Conservation (phyloP, 225 moss, liverwort and hornwort genomes). For the Rhytidiadelphus loreus region DNA sequence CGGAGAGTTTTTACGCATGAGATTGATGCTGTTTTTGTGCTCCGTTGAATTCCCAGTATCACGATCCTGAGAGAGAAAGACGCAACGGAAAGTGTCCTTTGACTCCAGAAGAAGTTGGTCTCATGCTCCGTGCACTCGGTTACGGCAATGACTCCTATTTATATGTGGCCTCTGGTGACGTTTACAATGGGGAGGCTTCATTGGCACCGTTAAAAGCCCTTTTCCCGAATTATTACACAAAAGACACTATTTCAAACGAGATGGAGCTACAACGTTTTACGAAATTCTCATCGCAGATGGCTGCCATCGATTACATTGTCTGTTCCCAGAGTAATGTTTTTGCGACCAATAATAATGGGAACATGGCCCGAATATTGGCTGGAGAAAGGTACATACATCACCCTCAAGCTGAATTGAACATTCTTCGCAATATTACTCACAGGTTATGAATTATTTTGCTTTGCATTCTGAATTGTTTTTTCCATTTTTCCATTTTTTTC, state of each 20-base stretch:
- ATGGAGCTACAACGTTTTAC: slow-evolving; percentile 49
- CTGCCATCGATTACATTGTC: slow-evolving; percentile 98
- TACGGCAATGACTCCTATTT: slow-evolving; percentile 69
- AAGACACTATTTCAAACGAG: slow-evolving; percentile 44
- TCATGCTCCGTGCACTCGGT: slow-evolving; percentile 89
- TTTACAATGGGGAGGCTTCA: slow-evolving; percentile 76
- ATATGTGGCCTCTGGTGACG: slow-evolving; percentile 95
- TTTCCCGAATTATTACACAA: slow-evolving; percentile 79
- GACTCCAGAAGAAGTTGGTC: slow-evolving; percentile 80
- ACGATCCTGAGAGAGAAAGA: slow-evolving; percentile 70
- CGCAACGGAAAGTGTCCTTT: slow-evolving; percentile 94
- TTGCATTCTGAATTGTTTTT: background rate
- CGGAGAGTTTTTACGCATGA: background rate
- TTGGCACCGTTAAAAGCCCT: slow-evolving; percentile 82
- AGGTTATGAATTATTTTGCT: background rate
- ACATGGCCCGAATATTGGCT: slow-evolving; percentile 93
- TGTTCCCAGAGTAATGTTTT: slow-evolving; percentile 94
- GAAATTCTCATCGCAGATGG: slow-evolving; percentile 79
- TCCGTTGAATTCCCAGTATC: slow-evolving; percentile 34
- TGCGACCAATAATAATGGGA: slow-evolving; percentile 96
- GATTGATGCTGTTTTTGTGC: slow-evolving; percentile 1
- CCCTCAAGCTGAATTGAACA: background rate
- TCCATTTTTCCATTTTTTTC: background rate
- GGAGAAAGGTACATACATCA: slow-evolving; percentile 59
- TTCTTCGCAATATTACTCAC: background rate